Evolutionary conservation across 805 yeast genomes (phyloP).

Genomic region (Tetrapisispora namnaoensis): DNA sequence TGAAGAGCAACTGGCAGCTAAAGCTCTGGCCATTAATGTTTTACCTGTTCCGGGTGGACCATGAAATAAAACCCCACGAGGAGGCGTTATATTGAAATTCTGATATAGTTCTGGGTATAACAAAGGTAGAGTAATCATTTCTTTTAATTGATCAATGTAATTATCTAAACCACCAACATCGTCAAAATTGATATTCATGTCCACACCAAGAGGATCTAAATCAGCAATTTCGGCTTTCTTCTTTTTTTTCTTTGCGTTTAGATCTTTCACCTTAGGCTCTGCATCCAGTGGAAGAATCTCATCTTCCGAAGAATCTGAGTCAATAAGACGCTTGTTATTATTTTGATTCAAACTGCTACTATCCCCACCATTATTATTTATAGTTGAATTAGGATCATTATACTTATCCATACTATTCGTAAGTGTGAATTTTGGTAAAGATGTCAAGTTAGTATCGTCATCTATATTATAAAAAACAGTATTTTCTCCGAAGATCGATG

Average conservation of each 20-base stretch:
- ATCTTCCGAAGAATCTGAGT: constrained; percentile 57
- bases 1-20: constrained; percentile 90
- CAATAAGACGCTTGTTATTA: constrained; percentile 28
- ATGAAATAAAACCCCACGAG: constrained; percentile 93
- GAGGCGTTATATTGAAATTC: constrained; percentile 85
- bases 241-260: constrained; percentile 27
- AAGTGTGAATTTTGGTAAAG: not conserved
- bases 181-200: constrained; percentile 73
- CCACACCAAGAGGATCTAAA: constrained; percentile 87
- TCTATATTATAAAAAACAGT: constrained; percentile 32
- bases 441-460: not conserved
- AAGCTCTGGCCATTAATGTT: constrained; percentile 93
- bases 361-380: not conserved
- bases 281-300: constrained; percentile 43
- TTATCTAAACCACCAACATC: constrained; percentile 88
- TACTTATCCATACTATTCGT: not conserved
- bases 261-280: constrained; percentile 29
- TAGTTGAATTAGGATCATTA: constrained; percentile 10
- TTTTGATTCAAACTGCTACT: constrained; percentile 6
- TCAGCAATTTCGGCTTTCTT: constrained; percentile 64
- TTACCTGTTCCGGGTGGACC: constrained; percentile 99
- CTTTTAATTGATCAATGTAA: constrained; percentile 86
- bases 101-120: constrained; percentile 90
- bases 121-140: constrained; percentile 91
- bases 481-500: constrained; percentile 67